Percentiles rank a stretch among this genome's conserved stretches.
Conservation (phyloP, 1,284 basidiomycete species). For the Mycosarcoma maydis region DNA sequence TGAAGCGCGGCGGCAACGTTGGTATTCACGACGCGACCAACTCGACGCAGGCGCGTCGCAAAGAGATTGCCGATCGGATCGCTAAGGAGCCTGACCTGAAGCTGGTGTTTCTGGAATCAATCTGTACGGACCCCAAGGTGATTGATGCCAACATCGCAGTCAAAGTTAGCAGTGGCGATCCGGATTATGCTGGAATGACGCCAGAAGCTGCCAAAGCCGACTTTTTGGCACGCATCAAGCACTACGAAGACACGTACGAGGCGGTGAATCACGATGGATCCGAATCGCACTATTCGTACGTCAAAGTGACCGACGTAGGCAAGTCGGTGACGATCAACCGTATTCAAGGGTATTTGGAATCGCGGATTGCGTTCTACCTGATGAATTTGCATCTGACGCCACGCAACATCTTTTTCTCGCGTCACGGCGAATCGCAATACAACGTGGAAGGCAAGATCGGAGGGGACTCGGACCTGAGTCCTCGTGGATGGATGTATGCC, state of each 20-base stretch:
- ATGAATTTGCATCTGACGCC: conserved; percentile 99
- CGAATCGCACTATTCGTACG: conserved; percentile 74
- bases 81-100: conserved; percentile 87
- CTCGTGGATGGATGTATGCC: conserved; percentile 85
- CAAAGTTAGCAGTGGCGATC: conserved; percentile 95
- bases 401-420: conserved; percentile 92
- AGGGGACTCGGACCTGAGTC: conserved; percentile 88
- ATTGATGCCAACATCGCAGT: conserved; percentile 95
- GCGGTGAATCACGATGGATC: conserved; percentile 74
- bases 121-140: conserved; percentile 91
- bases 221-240: conserved; percentile 87
- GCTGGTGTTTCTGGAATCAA: conserved; percentile 91
- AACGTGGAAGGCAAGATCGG: conserved; percentile 98
- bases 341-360: conserved; percentile 83
- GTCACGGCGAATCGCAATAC: conserved; percentile 97
- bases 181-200: conserved; percentile 91
- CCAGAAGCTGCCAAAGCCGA: conserved; percentile 85
- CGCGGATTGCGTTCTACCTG: conserved; percentile 95
- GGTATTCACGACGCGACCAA: conserved; percentile 99
- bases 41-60: conserved; percentile 81
- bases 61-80: conserved; percentile 80
- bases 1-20: conserved; percentile 91
- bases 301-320: conserved; percentile 68
- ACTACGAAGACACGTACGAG: conserved; percentile 96
- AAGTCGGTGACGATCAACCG: conserved; percentile 61